Percentiles rank a stretch among this genome's conserved stretches.
Evolutionary conservation across 2,329 filamentous ascomycete species (phyloP).

Genomic region (Gliomastix tumulicola): DNA sequence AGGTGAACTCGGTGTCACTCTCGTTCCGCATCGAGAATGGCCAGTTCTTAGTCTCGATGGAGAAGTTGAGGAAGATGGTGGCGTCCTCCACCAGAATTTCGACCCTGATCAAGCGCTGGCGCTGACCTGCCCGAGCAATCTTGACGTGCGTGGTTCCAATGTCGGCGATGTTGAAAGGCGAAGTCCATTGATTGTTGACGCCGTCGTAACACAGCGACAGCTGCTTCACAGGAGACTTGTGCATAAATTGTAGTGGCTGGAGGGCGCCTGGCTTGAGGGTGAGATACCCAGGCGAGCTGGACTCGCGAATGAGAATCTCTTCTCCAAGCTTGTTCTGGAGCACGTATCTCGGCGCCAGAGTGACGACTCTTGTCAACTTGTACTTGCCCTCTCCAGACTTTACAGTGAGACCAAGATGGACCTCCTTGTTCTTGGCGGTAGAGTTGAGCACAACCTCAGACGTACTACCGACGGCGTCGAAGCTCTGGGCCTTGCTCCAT

Average conservation of each 20-base stretch:
- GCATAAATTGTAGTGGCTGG: slow-evolving; percentile 83
- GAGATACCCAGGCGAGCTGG: slow-evolving; percentile 81
- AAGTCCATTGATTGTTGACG: slow-evolving; percentile 95
- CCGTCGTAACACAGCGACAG: slow-evolving; percentile 89
- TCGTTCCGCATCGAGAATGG: slow-evolving; percentile 98
- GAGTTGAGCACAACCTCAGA: slow-evolving; percentile 82
- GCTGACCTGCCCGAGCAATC: slow-evolving; percentile 80
- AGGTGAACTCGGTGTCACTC: slow-evolving; percentile 92
- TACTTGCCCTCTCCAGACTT: slow-evolving; percentile 94
- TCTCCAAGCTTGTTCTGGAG: slow-evolving; percentile 89
- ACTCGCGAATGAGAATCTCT: slow-evolving; percentile 83
- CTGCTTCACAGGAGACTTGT: slow-evolving; percentile 77
- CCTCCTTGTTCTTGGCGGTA: slow-evolving; percentile 63
- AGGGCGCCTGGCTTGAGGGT: slow-evolving; percentile 71
- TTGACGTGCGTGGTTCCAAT: slow-evolving; percentile 91
- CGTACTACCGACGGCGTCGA: slow-evolving; percentile 92
- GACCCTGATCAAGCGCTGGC: slow-evolving; percentile 79
- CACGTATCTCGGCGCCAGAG: slow-evolving; percentile 85
- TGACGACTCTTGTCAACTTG: slow-evolving; percentile 93
- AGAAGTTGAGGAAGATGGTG: slow-evolving; percentile 88
- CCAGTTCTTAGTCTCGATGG: slow-evolving; percentile 89
- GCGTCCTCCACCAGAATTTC: slow-evolving; percentile 90
- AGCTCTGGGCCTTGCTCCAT: slow-evolving; percentile 97
- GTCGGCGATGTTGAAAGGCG: slow-evolving; percentile 95
- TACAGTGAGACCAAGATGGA: slow-evolving; percentile 85